Evolutionary conservation across 345 rosid genomes (phyloP).

Genomic region (Bruguiera gymnorhiza): DNA sequence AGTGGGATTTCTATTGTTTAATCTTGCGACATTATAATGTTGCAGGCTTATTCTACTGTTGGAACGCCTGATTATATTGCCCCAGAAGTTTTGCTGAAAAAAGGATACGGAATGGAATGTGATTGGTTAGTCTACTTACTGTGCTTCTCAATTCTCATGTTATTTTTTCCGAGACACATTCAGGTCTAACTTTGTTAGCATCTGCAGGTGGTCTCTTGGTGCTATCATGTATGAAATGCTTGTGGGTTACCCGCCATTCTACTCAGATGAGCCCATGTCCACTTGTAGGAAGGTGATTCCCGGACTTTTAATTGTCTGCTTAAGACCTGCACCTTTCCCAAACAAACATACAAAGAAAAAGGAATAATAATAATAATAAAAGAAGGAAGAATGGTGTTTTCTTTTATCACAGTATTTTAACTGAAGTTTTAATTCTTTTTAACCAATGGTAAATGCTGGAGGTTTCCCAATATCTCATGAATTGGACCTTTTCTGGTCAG

Average conservation of each 20-base stretch:
- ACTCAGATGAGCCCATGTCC: constrained; percentile 97
- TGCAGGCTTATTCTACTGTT: constrained; percentile 27
- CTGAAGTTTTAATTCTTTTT: too few relatives aligned
- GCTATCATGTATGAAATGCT: constrained; percentile 99
- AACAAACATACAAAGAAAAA: not conserved
- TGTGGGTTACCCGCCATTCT: constrained; percentile 97
- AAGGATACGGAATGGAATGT: constrained; percentile 42
- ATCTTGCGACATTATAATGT: constrained; percentile 13
- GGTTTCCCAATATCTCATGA: too few relatives aligned
- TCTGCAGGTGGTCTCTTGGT: constrained; percentile 96
- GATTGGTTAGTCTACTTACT: constrained; percentile 27
- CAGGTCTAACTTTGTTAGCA: constrained; percentile 10
- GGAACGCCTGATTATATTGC: constrained; percentile 39
- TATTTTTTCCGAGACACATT: constrained; percentile 10
- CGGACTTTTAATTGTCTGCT: not conserved
- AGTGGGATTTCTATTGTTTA: constrained; percentile 12
- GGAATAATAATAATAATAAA: not conserved
- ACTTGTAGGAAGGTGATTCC: constrained; percentile 89
- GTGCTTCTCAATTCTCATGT: not conserved
- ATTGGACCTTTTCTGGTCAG: too few relatives aligned
- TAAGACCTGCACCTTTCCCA: not conserved
- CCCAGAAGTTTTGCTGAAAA: constrained; percentile 36
- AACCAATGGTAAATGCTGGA: too few relatives aligned
- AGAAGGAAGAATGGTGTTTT: not conserved
- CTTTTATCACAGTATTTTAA: not conserved